Base-by-base conservation (phyloP, 2,329 filamentous ascomycete genomes). In the Ascochyta clinopodiicola region DNA sequence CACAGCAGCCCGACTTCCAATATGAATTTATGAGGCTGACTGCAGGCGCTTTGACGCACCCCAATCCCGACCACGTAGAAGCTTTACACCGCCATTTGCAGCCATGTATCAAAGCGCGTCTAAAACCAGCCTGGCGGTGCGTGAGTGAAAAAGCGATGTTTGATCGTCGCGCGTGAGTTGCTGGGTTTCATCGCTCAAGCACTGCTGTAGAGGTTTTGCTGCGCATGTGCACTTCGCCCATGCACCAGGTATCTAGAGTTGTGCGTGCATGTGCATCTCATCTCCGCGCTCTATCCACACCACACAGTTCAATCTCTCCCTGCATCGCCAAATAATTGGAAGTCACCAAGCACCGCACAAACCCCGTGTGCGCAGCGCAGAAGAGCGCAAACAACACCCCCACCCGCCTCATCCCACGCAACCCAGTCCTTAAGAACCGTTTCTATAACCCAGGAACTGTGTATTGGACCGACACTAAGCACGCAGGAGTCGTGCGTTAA, bases 81-180 rank as follows among this genome's bases (percentile, higher is more conserved):
- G n/a, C 17, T 56, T 56, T 43, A 46, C 52, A 56, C 46, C 52
- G 52, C 52, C 46, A 32, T 51, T 51, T 47, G 13, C 32, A 19
- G 4, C 22, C 21, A 17, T 24, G 34, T 36, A 31, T 38, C 25
- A 51, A 24, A 37, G 17, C 37, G 46, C 5, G 5, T 21, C 17
- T 19, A 25, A 15, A n/a, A 17, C 29, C n/a, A 24, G 32, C 22
- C 7, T 29, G 13, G 19, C 6, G 36, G 19, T 25, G 32, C 43
- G 13, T 6, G 22, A 29, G 34, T 17, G 17, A 17, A 17, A 17
- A 17, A 17, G 17, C 17, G 17, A 17, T 17, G 40, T n/a, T 38
- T 10, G 19, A n/a, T 44, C 7, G n/a, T 39, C 7, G n/a, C 32
- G 38, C 24, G 36, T 24, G n/a, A 31, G 40, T 40, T 6, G 35